These are phyloP conservation scores for Quercus gilva DNA, from an alignment of 306 rosid genomes.

Conservation along the genomic window DNA sequence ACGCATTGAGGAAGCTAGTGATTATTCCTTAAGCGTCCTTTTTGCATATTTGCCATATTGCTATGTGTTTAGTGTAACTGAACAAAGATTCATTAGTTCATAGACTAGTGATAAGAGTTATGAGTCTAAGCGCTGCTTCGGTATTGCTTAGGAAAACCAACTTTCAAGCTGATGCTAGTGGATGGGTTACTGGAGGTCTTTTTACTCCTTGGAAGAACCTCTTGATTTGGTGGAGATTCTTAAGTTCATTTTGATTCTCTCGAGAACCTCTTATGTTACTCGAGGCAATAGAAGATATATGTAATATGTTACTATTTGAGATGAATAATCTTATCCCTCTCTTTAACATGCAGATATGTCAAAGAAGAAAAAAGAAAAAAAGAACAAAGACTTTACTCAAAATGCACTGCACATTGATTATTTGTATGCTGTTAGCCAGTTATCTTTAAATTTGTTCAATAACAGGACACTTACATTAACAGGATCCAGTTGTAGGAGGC, in stretches of 20 bases:
- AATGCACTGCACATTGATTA: background rate
- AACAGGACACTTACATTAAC: conserved; percentile 23
- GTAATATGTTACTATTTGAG: background rate
- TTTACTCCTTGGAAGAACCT: background rate
- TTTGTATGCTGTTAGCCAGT: background rate
- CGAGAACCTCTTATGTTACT: background rate
- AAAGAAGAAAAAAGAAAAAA: background rate
- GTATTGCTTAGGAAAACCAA: background rate
- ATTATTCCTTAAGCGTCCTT: background rate
- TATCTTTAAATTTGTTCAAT: conserved; percentile 1
- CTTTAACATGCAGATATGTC: background rate
- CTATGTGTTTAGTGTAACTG: background rate
- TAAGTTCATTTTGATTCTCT: background rate
- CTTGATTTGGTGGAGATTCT: background rate
- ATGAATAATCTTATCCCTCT: background rate
- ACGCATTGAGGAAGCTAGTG: background rate
- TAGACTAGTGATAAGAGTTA: background rate
- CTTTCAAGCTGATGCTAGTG: background rate
- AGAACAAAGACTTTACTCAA: background rate
- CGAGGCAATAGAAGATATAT: background rate
- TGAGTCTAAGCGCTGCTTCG: background rate
- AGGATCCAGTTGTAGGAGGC: conserved; percentile 88
- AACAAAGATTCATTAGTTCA: background rate
- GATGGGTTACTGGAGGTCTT: background rate
- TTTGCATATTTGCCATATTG: background rate